Percentiles rank a stretch among this genome's conserved stretches.
Conservation (phyloP, 306 rosid species). For the Lupinus albus region DNA sequence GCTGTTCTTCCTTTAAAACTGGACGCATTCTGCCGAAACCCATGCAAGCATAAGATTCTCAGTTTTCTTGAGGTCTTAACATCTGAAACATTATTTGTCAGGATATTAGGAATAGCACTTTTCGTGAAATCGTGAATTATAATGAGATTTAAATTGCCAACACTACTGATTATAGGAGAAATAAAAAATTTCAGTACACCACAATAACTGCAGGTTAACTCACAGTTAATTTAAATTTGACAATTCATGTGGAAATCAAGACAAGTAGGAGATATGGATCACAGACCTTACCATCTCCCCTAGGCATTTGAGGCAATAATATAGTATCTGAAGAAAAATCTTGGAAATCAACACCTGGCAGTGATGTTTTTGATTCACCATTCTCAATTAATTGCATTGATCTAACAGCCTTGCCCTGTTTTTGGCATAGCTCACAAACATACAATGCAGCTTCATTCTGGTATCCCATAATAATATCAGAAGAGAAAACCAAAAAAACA, state of each 20-base stretch:
- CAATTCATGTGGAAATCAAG: slow-evolving; percentile 6
- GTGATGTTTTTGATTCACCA: slow-evolving; percentile 42
- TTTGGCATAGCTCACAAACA: slow-evolving; percentile 83
- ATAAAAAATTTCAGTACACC: slow-evolving; percentile 14
- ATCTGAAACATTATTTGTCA: slow-evolving; percentile 52
- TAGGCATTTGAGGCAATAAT: slow-evolving; percentile 46
- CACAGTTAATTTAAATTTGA: slow-evolving; percentile 24
- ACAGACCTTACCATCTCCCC: slow-evolving; percentile 80
- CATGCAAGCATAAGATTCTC: slow-evolving; percentile 86
- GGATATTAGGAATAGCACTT: slow-evolving; percentile 31
- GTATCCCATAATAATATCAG: slow-evolving; percentile 39
- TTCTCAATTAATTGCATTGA: slow-evolving; percentile 44
- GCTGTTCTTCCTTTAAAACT: slow-evolving; percentile 88
- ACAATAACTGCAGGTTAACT: not conserved
- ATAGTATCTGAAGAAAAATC: slow-evolving; percentile 43
- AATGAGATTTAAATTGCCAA: slow-evolving; percentile 26
- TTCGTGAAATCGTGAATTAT: slow-evolving; percentile 28
- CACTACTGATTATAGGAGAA: slow-evolving; percentile 28
- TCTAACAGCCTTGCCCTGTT: slow-evolving; percentile 61
- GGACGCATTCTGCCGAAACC: slow-evolving; percentile 91
- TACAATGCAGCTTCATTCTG: slow-evolving; percentile 55
- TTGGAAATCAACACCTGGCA: slow-evolving; percentile 42
- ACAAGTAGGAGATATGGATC: slow-evolving; percentile 39
- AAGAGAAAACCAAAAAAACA: slow-evolving; percentile 18
- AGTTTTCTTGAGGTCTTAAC: slow-evolving; percentile 59